These are phyloP conservation scores for Starmerella tilneyi DNA, from an alignment of 805 yeast species.

Conservation along the genomic window DNA sequence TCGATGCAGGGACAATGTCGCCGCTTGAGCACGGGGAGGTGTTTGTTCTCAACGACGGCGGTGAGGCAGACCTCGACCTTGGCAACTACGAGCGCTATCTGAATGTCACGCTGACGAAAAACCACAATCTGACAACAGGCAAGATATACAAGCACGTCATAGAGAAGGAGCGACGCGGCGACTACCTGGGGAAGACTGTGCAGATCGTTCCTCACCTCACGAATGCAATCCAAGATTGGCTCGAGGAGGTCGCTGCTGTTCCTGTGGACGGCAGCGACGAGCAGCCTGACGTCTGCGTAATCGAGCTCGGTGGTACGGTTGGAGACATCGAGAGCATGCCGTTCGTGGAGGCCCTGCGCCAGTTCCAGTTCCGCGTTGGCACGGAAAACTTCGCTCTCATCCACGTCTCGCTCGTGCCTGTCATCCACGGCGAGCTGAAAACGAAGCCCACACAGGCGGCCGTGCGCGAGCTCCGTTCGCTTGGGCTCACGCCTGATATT, in stretches of 20 bases:
- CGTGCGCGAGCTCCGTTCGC: slow-evolving; percentile 85
- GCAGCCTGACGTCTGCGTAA: slow-evolving; percentile 91
- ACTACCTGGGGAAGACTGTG: slow-evolving; percentile 96
- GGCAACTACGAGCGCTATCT: slow-evolving; percentile 97
- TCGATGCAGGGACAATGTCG: slow-evolving; percentile 99
- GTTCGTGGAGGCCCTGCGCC: slow-evolving; percentile 96
- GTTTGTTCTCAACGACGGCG: slow-evolving; percentile 95
- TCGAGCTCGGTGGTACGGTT: slow-evolving; percentile 98
- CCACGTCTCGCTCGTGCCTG: slow-evolving; percentile 95
- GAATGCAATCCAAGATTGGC: slow-evolving; percentile 97
- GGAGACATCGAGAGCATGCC: slow-evolving; percentile 99
- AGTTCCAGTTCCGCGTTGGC: slow-evolving; percentile 96
- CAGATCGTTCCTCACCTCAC: slow-evolving; percentile 98
- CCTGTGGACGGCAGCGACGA: slow-evolving; percentile 86
- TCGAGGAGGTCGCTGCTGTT: slow-evolving; percentile 78
- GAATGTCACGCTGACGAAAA: slow-evolving; percentile 81
- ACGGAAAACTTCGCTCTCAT: slow-evolving; percentile 85
- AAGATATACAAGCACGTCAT: slow-evolving; percentile 91
- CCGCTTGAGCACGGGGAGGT: slow-evolving; percentile 99
- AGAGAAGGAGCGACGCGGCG: slow-evolving; percentile 90
- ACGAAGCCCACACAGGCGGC: slow-evolving; percentile 99
- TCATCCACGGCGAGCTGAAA: slow-evolving; percentile 96
- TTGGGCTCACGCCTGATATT: slow-evolving; percentile 92
- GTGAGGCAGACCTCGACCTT: slow-evolving; percentile 94
- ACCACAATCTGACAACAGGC: slow-evolving; percentile 97